Base-by-base conservation (phyloP, 306 rosid species). In the Castanospermum australe region DNA sequence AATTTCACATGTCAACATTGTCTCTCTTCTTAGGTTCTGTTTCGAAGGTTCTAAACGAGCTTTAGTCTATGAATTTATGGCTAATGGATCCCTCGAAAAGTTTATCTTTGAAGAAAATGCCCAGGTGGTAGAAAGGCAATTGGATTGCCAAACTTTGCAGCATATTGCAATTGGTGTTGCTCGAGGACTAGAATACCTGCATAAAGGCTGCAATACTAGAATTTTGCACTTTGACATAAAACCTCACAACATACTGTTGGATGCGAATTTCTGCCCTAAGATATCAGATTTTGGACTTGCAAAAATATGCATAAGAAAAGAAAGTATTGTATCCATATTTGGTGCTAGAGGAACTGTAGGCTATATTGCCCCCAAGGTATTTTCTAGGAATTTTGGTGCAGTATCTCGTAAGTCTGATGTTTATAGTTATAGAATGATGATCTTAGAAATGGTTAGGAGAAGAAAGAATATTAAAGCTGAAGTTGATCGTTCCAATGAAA, bases 31-130 rank as follows among this genome's bases (percentile, higher is more conserved):
- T 0, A 36, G 64, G 8, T 24, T 57, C 5, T 81, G 85, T 20
- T 77, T 61, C 15, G 47, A 71, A 55, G 56, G 81, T 21, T 55
- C 64, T 1, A 2, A 81, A 7, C 41, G 28, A 30, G 81, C 81
- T 22, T 70, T 82, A 18, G 14, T 82, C 11, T 82, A 82, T 28
- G 73, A 82, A 8, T 82, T 60, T 8, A 76, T 82, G 85, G 6
- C 67, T 38, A 82, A 82, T 48, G 85, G 81, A 21, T 82, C 85
- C 1, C 54, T 76, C 2, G 85, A 82, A 25, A 82, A 82, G 66
- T 60, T 59, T 35, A 60, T 82, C 22, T 82, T n/a, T 50, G 73
- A 69, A 35, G 41, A 56, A 10, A 20, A 57, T 8, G 41, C 6
- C 0, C 2, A 12, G 0, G 5, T 4, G 5, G 4, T 0, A 0